phyloP scores from a whole-genome alignment of 805 yeast species.

The Allodekkera sacchari region DNA sequence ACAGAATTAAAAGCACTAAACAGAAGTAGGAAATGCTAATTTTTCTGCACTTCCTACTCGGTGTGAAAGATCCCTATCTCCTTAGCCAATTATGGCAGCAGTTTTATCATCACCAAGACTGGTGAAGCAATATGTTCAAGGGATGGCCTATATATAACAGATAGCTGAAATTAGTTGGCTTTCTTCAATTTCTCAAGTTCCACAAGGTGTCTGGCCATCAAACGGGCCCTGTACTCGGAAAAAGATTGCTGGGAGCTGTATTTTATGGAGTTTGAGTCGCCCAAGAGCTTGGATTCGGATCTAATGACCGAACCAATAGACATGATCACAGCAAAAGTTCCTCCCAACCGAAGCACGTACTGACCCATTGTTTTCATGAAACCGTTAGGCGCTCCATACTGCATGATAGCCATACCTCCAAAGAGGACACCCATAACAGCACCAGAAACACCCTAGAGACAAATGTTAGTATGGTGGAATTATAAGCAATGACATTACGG shows the following conservation, averaged over 20 bases:
- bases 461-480: constrained; percentile 11
- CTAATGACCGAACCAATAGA: constrained; percentile 89
- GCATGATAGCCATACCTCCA: constrained; percentile 86
- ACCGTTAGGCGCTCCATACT: constrained; percentile 97
- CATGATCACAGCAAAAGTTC: constrained; percentile 94
- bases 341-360: constrained; percentile 93
- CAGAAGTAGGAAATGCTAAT: too few relatives aligned
- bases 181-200: constrained; percentile 21
- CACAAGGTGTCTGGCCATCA: constrained; percentile 33
- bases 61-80: too few relatives aligned
- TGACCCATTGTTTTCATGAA: constrained; percentile 94
- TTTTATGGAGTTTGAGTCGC: constrained; percentile 7
- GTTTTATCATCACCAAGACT: too few relatives aligned
- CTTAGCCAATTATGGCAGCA: too few relatives aligned
- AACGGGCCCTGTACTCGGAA: constrained; percentile 31
- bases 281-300: constrained; percentile 44
- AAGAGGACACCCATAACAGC: constrained; percentile 91
- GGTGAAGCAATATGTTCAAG: too few relatives aligned
- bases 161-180: too few relatives aligned
- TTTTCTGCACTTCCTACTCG: too few relatives aligned
- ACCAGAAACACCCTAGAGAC: constrained; percentile 58
- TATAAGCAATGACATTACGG: not conserved
- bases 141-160: too few relatives aligned
- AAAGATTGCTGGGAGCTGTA: constrained; percentile 17
- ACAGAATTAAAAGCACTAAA: too few relatives aligned